Percentiles rank a stretch among this genome's conserved stretches.
These are phyloP conservation scores for Hortaea sp. DNA, from an alignment of 2,329 filamentous ascomycete genomes.

Conservation along the genomic window DNA sequence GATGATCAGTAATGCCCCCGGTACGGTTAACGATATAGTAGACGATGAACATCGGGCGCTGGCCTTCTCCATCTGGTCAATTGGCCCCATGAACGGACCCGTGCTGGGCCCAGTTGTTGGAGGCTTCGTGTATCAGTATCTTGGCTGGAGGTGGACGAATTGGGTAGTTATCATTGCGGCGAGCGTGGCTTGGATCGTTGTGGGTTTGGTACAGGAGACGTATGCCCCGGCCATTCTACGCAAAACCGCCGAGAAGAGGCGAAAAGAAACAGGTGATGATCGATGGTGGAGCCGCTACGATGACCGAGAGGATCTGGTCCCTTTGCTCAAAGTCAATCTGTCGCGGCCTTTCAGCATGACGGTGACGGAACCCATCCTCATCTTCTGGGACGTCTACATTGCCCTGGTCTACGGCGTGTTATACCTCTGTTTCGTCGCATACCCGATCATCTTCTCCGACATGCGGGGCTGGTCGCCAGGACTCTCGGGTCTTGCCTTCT, in stretches of 20 bases:
- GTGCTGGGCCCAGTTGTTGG: conserved; percentile 60
- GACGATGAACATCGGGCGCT: conserved; percentile 68
- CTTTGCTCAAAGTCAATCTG: conserved; percentile 64
- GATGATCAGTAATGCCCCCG: conserved; percentile 71
- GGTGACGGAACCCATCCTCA: conserved; percentile 78
- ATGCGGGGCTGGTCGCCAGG: conserved; percentile 68
- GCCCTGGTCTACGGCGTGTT: conserved; percentile 76
- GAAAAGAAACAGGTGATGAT: conserved; percentile 60
- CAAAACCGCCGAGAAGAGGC: conserved; percentile 51
- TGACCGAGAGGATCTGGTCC: conserved; percentile 52
- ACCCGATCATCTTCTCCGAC: conserved; percentile 71
- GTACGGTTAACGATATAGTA: conserved; percentile 75
- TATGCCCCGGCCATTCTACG: conserved; percentile 64
- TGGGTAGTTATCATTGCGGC: conserved; percentile 70
- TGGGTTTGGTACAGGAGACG: conserved; percentile 59
- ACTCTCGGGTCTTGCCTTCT: conserved; percentile 65
- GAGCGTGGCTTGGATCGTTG: conserved; percentile 49
- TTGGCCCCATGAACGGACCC: conserved; percentile 71
- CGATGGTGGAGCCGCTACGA: conserved; percentile 77
- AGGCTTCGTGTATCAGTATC: conserved; percentile 65
- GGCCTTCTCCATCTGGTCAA: conserved; percentile 73
- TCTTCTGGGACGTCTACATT: conserved; percentile 63
- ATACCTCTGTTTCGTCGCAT: conserved; percentile 83
- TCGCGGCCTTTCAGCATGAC: conserved; percentile 68
- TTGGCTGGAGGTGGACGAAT: conserved; percentile 76